Base-by-base conservation (phyloP, 2,329 filamentous ascomycete species). In the Neopestalotiopsis sp. region DNA sequence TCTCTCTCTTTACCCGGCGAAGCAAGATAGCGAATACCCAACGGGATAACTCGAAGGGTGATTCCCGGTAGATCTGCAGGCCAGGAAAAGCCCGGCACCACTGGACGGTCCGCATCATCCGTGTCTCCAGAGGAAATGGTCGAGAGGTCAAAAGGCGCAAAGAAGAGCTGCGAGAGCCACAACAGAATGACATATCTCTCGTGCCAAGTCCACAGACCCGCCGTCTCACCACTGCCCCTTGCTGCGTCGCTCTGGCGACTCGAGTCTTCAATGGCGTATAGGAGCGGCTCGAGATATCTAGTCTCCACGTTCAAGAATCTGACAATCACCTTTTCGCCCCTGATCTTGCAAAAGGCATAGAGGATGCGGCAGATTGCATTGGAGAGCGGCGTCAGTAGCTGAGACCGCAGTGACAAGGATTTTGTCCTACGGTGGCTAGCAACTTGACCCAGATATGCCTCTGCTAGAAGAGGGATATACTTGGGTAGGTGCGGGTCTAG, bases 321-420 rank as follows among this genome's bases (percentile, higher is more conserved):
- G 66, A 94, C 90, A 74, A 99, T 91, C 65, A 99, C 92, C 80
- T 98, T 98, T 78, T 96, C 91, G 30, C 96, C 95, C 66, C 96
- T 89, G 65, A 98, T 92, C 81, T 99, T 99, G 86, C 94, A 98
- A 70, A 99, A 92, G 0, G 91, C 92, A 78, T 98, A 98, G 45
- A 99, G 80, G 2, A 98, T 85, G 71, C 88, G 89, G 78, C 92
- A 94, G 67, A 97, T 90, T 4, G 94, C 94, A 70, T 88, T 86
- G 30, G 91, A 87, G 0, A 94, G 81, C 0, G 90, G 86, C 28
- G 84, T 81, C 14, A 89, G 75, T 10, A 88, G 78, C 67, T 84
- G 77, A 68, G 80, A 78, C 68, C 73, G 76, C 77, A 73, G 70
- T 78, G 79, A 74, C 58, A 81, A 65, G n/a, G 68, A 75, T 72